A percentile compares a stretch with the other conserved stretches of the same genome.
Evolutionary conservation across 2,329 filamentous ascomycete species (phyloP).

Genomic region (Cercospora sp.): DNA sequence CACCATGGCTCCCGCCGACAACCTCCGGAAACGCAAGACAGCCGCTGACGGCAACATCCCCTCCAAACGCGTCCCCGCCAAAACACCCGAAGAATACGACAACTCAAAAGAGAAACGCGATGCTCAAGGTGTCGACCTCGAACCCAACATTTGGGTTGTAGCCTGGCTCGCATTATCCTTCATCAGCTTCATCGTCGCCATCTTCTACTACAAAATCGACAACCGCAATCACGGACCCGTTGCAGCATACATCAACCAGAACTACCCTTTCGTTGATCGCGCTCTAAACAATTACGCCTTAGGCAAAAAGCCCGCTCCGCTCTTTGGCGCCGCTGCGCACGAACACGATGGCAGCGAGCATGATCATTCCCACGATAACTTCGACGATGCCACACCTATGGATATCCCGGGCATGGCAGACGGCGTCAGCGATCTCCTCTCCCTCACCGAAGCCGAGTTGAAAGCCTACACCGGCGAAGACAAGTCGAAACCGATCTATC

Average conservation of each 20-base stretch:
- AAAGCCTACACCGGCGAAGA: constrained; percentile 32
- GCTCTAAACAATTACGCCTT: constrained; percentile 13
- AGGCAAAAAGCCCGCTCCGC: constrained; percentile 9
- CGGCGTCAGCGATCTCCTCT: constrained; percentile 8
- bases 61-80: constrained; percentile 12
- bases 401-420: not conserved
- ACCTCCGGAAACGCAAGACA: constrained; percentile 24
- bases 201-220: constrained; percentile 31
- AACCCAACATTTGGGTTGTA: constrained; percentile 28
- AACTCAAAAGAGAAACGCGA: constrained; percentile 14
- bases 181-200: constrained; percentile 15
- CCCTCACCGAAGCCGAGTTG: constrained; percentile 30
- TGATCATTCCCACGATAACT: not conserved
- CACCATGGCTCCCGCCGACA: constrained; percentile 20
- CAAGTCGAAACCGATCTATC: constrained; percentile 32
- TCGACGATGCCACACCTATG: not conserved
- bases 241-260: constrained; percentile 24
- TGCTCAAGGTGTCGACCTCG: constrained; percentile 19
- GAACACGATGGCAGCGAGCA: constrained; percentile 4
- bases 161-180: constrained; percentile 21
- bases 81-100: constrained; percentile 20
- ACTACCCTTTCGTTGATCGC: constrained; percentile 24
- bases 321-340: constrained; percentile 20
- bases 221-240: constrained; percentile 26
- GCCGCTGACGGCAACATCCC: constrained; percentile 10